Conservation (phyloP, 2,329 filamentous ascomycete species). For the Alternaria consortialis region DNA sequence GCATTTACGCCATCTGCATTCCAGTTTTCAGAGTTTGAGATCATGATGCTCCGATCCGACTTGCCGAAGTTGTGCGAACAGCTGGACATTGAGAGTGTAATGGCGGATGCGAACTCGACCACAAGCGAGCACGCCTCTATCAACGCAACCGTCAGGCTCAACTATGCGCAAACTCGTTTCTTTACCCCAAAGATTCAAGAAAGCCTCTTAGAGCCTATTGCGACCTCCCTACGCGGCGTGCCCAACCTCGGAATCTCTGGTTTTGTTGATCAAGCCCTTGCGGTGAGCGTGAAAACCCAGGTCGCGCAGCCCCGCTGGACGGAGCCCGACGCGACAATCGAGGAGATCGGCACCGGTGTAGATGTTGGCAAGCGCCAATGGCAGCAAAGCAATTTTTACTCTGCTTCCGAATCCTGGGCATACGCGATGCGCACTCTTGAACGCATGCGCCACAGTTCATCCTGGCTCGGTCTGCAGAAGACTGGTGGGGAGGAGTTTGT, state of each 20-base stretch:
- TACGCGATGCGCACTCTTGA: slow-evolving; percentile 38
- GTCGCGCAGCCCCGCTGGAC: slow-evolving; percentile 38
- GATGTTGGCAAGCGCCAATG: slow-evolving; percentile 42
- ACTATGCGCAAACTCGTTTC: slow-evolving; percentile 25
- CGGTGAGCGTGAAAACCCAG: slow-evolving; percentile 19
- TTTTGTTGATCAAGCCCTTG: slow-evolving; percentile 25
- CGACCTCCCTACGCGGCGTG: slow-evolving; percentile 29
- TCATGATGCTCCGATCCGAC: slow-evolving; percentile 37
- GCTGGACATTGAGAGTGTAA: slow-evolving; percentile 37
- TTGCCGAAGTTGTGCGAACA: slow-evolving; percentile 32
- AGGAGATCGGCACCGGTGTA: slow-evolving; percentile 35
- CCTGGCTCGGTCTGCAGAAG: slow-evolving; percentile 30
- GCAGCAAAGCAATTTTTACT: slow-evolving; percentile 33
- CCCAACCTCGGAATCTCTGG: slow-evolving; percentile 29
- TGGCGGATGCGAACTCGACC: slow-evolving; percentile 34
- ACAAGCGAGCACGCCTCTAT: slow-evolving; percentile 32
- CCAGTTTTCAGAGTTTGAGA: slow-evolving; percentile 32
- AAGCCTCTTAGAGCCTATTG: slow-evolving; percentile 31
- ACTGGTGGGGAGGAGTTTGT: slow-evolving; percentile 36
- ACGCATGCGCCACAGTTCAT: slow-evolving; percentile 40
- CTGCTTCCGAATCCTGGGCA: slow-evolving; percentile 32
- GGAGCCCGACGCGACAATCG: slow-evolving; percentile 31
- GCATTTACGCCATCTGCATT: slow-evolving; percentile 21
- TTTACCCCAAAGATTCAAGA: slow-evolving; percentile 31
- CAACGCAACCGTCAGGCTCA: slow-evolving; percentile 24